A percentile compares a stretch with the other conserved stretches of the same genome.
These are phyloP conservation scores for Phialophora chinensis DNA, from an alignment of 2,329 filamentous ascomycete species.

Conservation along the genomic window DNA sequence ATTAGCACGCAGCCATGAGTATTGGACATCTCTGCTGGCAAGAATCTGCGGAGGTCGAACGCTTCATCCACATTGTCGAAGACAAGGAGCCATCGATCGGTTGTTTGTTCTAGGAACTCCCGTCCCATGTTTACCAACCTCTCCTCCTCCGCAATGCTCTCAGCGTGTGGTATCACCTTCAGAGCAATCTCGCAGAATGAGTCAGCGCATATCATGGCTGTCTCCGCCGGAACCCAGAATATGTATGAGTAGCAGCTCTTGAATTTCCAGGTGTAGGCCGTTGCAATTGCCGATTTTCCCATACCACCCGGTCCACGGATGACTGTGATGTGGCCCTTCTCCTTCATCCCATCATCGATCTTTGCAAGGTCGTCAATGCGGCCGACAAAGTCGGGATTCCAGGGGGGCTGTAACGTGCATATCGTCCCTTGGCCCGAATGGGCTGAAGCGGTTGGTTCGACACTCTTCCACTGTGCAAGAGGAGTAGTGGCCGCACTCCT, in stretches of 20 bases:
- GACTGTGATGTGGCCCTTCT: background rate
- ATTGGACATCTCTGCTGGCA: background rate
- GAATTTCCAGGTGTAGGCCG: conserved; percentile 14
- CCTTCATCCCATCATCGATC: background rate
- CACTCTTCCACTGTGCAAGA: background rate
- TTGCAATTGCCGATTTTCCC: conserved; percentile 5
- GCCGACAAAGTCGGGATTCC: conserved; percentile 12
- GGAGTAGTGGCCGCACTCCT: background rate
- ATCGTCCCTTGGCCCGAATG: conserved; percentile 2
- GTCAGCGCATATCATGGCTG: conserved; percentile 10
- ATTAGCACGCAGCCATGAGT: conserved; percentile 8
- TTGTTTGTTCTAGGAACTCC: conserved; percentile 8
- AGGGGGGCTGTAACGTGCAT: conserved; percentile 1
- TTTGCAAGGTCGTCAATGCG: conserved; percentile 1
- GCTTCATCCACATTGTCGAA: conserved; percentile 12
- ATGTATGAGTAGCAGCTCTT: conserved; percentile 11
- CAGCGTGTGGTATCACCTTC: background rate
- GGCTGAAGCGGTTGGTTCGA: background rate
- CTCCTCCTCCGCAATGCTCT: conserved; percentile 2
- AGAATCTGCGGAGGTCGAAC: background rate
- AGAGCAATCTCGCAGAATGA: conserved; percentile 1
- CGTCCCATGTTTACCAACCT: conserved; percentile 7
- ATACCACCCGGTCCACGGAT: background rate
- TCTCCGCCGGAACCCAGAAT: conserved; percentile 9
- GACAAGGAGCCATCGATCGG: conserved; percentile 4